phyloP scores from a whole-genome alignment of 495 filamentous ascomycete species.

The Aspergillus saccharolyticus region DNA sequence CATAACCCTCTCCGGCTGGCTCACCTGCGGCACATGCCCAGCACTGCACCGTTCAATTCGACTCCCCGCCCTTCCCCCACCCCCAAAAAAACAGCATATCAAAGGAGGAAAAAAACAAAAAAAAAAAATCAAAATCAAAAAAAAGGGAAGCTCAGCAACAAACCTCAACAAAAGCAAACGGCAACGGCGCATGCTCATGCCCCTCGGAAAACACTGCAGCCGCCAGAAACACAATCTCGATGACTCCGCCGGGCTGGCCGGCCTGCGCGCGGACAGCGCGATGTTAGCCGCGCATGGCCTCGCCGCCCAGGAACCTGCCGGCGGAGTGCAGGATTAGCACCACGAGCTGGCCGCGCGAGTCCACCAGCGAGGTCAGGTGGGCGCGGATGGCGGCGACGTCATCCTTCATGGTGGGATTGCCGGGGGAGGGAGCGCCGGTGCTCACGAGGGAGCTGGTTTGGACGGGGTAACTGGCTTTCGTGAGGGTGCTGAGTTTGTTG shows the following conservation, averaged over 20 bases:
- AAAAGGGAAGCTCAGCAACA: background rate
- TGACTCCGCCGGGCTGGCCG: conserved; percentile 15
- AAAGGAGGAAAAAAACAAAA: too few species aligned
- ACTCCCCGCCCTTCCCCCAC: conserved; percentile 18
- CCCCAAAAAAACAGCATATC: too few species aligned
- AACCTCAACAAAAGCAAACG: conserved; percentile 19
- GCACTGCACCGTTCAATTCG: conserved; percentile 21
- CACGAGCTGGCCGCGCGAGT: conserved; percentile 21
- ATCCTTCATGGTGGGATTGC: conserved; percentile 19
- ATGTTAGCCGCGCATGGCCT: conserved; percentile 29
- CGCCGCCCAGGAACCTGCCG: conserved; percentile 31
- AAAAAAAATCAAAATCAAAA: too few species aligned
- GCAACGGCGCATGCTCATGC: conserved; percentile 15
- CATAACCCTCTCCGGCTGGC: background rate
- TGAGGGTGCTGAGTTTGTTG: conserved; percentile 12
- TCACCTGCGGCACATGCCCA: conserved; percentile 27
- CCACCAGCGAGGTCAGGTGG: conserved; percentile 14
- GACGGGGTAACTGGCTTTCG: conserved; percentile 10
- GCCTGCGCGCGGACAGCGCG: conserved; percentile 9
- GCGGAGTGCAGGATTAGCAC: conserved; percentile 36
- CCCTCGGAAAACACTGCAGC: conserved; percentile 18
- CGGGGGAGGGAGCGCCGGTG: conserved; percentile 21
- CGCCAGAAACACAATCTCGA: conserved; percentile 21
- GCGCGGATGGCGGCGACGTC: conserved; percentile 19
- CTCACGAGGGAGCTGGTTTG: conserved; percentile 14